phyloP scores from a whole-genome alignment of 2,329 filamentous ascomycete genomes.

The Truncatella angustata region DNA sequence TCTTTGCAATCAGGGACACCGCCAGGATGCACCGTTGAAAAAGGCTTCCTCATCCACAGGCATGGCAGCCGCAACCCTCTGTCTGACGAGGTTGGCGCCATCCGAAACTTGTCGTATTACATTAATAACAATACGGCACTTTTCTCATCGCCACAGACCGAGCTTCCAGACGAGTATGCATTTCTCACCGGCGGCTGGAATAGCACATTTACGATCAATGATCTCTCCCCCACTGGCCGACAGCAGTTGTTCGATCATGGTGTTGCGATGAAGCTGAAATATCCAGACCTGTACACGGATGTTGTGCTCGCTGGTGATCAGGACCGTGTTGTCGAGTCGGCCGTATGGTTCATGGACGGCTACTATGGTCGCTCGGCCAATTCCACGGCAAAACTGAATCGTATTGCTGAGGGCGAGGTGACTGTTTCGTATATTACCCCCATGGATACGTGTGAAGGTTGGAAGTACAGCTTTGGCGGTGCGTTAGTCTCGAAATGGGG shows the following conservation, averaged over 20 bases:
- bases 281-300: conserved; percentile 17
- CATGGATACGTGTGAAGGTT: conserved; percentile 16
- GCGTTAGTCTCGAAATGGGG: conserved; percentile 13
- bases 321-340: conserved; percentile 20
- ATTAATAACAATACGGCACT: conserved; percentile 17
- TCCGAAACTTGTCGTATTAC: conserved; percentile 17
- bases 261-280: conserved; percentile 15
- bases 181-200: conserved; percentile 18
- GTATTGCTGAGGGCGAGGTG: conserved; percentile 13
- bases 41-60: conserved; percentile 20
- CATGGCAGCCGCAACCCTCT: conserved; percentile 21
- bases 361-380: conserved; percentile 18
- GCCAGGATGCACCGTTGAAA: conserved; percentile 18
- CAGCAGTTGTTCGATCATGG: conserved; percentile 22
- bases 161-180: conserved; percentile 14
- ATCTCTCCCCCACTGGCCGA: conserved; percentile 17
- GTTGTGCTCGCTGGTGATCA: conserved; percentile 18
- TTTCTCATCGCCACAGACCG: conserved; percentile 14
- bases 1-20: conserved; percentile 16
- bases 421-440: conserved; percentile 23
- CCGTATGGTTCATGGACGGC: conserved; percentile 20
- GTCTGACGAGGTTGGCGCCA: conserved; percentile 16
- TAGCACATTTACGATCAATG: conserved; percentile 16
- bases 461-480: conserved; percentile 14
- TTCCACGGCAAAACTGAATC: conserved; percentile 14